phyloP scores from a whole-genome alignment of 441 rosid species.

The Corymbia calophylla region DNA sequence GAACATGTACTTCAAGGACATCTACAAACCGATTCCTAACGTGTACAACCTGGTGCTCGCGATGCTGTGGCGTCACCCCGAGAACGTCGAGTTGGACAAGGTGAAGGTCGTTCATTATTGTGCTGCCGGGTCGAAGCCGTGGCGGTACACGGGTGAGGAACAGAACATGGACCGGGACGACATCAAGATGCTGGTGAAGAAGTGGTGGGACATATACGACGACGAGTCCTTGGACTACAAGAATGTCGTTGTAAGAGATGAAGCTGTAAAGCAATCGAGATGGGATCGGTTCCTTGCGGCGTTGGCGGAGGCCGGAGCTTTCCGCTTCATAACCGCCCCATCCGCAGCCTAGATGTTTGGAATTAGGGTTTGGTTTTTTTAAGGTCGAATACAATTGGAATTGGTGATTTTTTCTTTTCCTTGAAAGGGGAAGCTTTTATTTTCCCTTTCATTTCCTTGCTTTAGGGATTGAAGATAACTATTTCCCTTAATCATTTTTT shows the following conservation, averaged over 20 bases:
- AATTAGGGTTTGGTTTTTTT: neutral
- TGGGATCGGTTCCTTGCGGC: neutral
- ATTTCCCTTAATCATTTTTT: neutral
- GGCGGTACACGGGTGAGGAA: neutral
- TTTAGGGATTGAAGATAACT: neutral
- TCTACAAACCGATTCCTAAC: neutral
- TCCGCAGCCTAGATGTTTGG: neutral
- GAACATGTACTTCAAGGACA: slow-evolving; percentile 1
- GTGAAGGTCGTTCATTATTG: slow-evolving; percentile 3
- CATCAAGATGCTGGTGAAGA: slow-evolving; percentile 2
- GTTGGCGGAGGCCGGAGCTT: neutral
- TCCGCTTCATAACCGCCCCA: neutral
- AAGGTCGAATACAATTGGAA: neutral
- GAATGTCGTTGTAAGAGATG: neutral
- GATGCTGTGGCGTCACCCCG: neutral
- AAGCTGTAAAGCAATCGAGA: neutral
- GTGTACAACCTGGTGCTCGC: slow-evolving; percentile 4
- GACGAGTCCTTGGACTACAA: slow-evolving; percentile 4
- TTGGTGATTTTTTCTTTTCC: neutral
- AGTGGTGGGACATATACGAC: slow-evolving; percentile 5
- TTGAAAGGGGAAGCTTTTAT: neutral
- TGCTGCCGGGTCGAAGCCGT: slow-evolving; percentile 4
- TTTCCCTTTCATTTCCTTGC: neutral
- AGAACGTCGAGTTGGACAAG: neutral
- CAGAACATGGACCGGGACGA: slow-evolving; percentile 1